Conservation (phyloP, 306 rosid genomes). For the Arachis hypogaea region DNA sequence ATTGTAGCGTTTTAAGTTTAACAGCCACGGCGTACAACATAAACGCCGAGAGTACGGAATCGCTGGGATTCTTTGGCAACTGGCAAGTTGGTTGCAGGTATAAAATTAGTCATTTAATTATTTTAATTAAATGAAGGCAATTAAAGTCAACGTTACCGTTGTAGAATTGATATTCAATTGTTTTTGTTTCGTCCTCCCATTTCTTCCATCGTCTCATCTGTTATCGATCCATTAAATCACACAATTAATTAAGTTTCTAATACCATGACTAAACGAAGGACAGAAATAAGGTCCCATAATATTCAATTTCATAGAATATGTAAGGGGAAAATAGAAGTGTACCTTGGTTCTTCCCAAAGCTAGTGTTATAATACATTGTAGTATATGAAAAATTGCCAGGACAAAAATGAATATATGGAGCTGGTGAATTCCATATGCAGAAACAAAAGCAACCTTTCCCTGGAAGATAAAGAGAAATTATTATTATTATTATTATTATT, state of each 20-base stretch:
- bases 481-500: too few relatives aligned
- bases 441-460: constrained; percentile 53
- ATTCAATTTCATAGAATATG: not conserved
- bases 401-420: constrained; percentile 86
- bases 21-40: not conserved
- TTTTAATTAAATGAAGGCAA: not conserved
- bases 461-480: not conserved
- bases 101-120: not conserved
- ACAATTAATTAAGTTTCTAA: not conserved
- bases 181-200: constrained; percentile 80
- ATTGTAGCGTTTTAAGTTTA: not conserved
- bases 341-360: constrained; percentile 79
- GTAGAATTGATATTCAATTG: constrained; percentile 42
- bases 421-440: constrained; percentile 92
- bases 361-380: constrained; percentile 68
- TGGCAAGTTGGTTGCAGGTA: not conserved
- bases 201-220: constrained; percentile 80
- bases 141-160: constrained; percentile 36
- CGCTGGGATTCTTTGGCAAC: not conserved
- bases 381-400: constrained; percentile 67
- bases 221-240: constrained; percentile 33
- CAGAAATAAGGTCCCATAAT: not conserved
- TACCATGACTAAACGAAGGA: not conserved
- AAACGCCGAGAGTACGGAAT: not conserved
- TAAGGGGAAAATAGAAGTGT: not conserved